A percentile compares a stretch with the other conserved stretches of the same genome.
Evolutionary conservation across 768 basidiomycete genomes (phyloP).

Genomic region (Leccinum pellstonianum): DNA sequence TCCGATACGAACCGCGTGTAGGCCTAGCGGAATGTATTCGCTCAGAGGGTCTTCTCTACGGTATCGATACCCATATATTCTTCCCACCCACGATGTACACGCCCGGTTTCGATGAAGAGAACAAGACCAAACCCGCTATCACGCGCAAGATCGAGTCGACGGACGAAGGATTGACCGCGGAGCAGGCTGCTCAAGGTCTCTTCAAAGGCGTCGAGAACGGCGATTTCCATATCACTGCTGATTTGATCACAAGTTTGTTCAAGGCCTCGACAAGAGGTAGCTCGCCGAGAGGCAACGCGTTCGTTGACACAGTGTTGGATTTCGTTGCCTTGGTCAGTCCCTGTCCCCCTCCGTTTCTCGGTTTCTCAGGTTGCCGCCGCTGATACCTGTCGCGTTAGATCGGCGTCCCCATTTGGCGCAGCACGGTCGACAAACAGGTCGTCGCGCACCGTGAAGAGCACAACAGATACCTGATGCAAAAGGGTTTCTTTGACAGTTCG

Average conservation of each 20-base stretch:
- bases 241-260: slow-evolving; percentile 67
- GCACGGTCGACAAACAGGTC: slow-evolving; percentile 48
- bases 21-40: slow-evolving; percentile 83
- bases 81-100: slow-evolving; percentile 81
- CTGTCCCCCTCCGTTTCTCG: background rate
- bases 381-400: slow-evolving; percentile 34
- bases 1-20: slow-evolving; percentile 23
- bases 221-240: slow-evolving; percentile 72
- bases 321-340: slow-evolving; percentile 45
- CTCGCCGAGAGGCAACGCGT: slow-evolving; percentile 53
- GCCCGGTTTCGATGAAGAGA: slow-evolving; percentile 75
- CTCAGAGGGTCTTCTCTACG: slow-evolving; percentile 76
- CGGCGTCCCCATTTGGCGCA: slow-evolving; percentile 52
- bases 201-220: slow-evolving; percentile 70
- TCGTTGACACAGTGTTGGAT: slow-evolving; percentile 51
- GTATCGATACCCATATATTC: slow-evolving; percentile 75
- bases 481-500: slow-evolving; percentile 41
- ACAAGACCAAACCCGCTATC: slow-evolving; percentile 73
- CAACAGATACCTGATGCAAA: slow-evolving; percentile 39
- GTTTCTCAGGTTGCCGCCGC: background rate
- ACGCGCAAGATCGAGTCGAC: slow-evolving; percentile 73
- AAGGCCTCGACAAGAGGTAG: slow-evolving; percentile 62
- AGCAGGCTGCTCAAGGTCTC: slow-evolving; percentile 57
- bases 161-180: slow-evolving; percentile 63
- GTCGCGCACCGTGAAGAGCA: slow-evolving; percentile 48